Percentiles rank a stretch among this genome's conserved stretches.
Evolutionary conservation across 2,329 filamentous ascomycete species (phyloP).

Genomic region (Arachnomyces sp.): DNA sequence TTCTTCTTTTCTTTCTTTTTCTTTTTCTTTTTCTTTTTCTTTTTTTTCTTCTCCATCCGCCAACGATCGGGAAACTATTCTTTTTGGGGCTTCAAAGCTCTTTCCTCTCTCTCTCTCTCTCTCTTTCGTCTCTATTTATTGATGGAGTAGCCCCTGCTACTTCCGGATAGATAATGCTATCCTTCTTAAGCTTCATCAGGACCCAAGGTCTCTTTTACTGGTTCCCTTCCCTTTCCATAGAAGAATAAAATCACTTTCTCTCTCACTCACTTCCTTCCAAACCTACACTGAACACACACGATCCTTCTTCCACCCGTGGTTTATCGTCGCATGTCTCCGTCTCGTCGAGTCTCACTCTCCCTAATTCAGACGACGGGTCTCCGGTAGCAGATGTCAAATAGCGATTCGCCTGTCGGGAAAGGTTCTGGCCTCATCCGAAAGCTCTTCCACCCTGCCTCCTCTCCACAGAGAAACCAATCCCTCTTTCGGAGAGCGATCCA

Average conservation of each 20-base stretch:
- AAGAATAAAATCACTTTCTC: constrained; percentile 20
- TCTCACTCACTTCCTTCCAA: constrained; percentile 1
- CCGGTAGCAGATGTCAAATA: constrained; percentile 28
- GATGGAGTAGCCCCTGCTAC: constrained; percentile 14
- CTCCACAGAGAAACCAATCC: constrained; percentile 23
- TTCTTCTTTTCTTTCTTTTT: constrained; percentile 3
- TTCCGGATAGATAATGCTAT: too few species aligned
- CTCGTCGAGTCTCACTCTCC: neutral
- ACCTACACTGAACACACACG: too few species aligned
- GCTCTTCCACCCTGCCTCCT: constrained; percentile 24
- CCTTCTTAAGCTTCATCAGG: too few species aligned
- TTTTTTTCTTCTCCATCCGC: neutral
- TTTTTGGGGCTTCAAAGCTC: too few species aligned
- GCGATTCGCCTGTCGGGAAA: constrained; percentile 25
- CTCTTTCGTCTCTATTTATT: constrained; percentile 13
- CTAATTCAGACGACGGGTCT: constrained; percentile 17
- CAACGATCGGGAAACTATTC: neutral
- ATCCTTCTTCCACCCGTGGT: too few species aligned
- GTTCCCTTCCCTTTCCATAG: too few species aligned
- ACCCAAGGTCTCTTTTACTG: too few species aligned
- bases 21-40: constrained; percentile 2
- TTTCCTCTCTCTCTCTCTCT: constrained; percentile 1
- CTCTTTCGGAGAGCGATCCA: constrained; percentile 30
- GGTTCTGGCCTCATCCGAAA: constrained; percentile 26
- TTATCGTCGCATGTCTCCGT: neutral